phyloP scores from a whole-genome alignment of 371 early-diverging fungal species.

The Scutellospora calospora region DNA sequence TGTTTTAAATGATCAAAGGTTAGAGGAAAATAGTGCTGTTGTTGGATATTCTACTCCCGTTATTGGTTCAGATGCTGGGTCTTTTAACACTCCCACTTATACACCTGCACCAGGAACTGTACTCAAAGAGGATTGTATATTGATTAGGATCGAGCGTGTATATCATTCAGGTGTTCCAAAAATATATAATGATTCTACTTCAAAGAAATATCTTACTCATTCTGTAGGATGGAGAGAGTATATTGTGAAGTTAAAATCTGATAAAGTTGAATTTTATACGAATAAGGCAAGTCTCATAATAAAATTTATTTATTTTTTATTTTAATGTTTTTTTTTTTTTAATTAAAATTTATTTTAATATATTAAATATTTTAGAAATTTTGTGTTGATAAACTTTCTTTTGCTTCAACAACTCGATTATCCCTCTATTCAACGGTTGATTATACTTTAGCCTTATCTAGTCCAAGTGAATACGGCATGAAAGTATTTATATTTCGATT shows the following conservation, averaged over 20 bases:
- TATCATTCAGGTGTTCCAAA: background rate
- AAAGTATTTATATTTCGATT: conserved; percentile 50
- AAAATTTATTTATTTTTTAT: background rate
- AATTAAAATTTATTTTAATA: background rate
- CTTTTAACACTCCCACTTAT: background rate
- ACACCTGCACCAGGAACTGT: background rate
- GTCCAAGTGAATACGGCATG: conserved; percentile 42
- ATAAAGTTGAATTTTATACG: conserved; percentile 6
- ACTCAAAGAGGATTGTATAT: conserved; percentile 28
- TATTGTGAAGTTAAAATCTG: conserved; percentile 11
- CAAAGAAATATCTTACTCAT: background rate
- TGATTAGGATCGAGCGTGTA: background rate
- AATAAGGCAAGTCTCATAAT: background rate
- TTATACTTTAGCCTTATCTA: conserved; percentile 49
- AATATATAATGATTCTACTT: background rate
- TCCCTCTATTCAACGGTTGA: conserved; percentile 51
- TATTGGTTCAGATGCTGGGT: background rate
- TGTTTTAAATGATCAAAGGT: background rate
- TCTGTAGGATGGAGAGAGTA: conserved; percentile 36
- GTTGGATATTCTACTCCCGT: background rate
- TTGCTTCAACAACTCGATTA: background rate
- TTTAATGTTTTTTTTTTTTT: background rate
- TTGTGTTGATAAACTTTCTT: background rate
- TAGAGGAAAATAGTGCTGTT: background rate
- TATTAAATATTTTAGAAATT: background rate